A percentile compares a stretch with the other conserved stretches of the same genome.
Evolutionary conservation across 2,329 filamentous ascomycete species (phyloP).

Genomic region (Macrophomina pseudophaseolina): DNA sequence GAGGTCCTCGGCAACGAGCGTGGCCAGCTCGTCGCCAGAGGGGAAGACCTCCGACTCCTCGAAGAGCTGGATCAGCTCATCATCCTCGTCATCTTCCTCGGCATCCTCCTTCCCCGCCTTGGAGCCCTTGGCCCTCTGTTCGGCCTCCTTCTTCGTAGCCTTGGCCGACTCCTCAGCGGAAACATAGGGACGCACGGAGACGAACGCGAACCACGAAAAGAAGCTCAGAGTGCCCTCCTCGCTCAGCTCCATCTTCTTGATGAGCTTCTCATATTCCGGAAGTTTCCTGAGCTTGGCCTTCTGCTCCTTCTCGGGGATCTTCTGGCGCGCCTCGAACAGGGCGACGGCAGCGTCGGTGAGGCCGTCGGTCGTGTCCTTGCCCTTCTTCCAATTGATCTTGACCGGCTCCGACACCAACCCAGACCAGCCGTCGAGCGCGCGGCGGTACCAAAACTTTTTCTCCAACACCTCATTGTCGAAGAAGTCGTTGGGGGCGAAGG

Average conservation of each 20-base stretch:
- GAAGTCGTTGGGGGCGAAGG: conserved; percentile 80
- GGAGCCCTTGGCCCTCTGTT: conserved; percentile 57
- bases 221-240: conserved; percentile 74
- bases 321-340: conserved; percentile 64
- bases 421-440: conserved; percentile 68
- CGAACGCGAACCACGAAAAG: conserved; percentile 87
- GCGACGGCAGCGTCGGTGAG: conserved; percentile 75
- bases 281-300: conserved; percentile 59
- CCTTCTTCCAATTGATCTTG: conserved; percentile 75
- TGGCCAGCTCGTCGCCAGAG: conserved; percentile 81
- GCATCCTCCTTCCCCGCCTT: conserved; percentile 46
- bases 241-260: conserved; percentile 60
- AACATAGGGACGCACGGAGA: conserved; percentile 66
- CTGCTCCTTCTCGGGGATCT: conserved; percentile 29
- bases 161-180: conserved; percentile 72
- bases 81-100: conserved; percentile 59
- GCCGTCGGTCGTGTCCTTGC: conserved; percentile 82
- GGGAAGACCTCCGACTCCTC: conserved; percentile 83
- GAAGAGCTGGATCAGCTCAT: conserved; percentile 67
- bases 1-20: conserved; percentile 82
- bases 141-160: conserved; percentile 65
- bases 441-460: conserved; percentile 91
- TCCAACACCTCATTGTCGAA: conserved; percentile 79
- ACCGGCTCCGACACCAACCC: conserved; percentile 89
- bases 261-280: conserved; percentile 60